These are phyloP conservation scores for Sistotremastrum suecicum DNA, from an alignment of 768 basidiomycete genomes.

Conservation along the genomic window DNA sequence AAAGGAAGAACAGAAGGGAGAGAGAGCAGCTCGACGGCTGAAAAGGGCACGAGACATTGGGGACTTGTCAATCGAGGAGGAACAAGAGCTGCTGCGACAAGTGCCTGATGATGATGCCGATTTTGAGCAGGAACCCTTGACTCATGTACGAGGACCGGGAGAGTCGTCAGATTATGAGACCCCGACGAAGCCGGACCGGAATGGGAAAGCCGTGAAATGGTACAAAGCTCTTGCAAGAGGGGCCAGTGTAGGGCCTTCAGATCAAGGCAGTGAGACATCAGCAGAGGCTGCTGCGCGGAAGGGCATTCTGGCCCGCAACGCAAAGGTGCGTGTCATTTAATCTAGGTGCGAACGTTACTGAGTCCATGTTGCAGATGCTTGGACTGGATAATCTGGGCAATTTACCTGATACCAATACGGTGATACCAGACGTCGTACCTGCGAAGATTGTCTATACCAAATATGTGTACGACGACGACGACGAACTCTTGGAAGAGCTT, in stretches of 20 bases:
- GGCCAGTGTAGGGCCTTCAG: conserved; percentile 47
- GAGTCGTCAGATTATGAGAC: conserved; percentile 74
- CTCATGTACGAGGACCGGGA: conserved; percentile 54
- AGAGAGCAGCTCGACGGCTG: conserved; percentile 44
- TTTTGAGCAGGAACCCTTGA: conserved; percentile 15
- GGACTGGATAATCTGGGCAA: conserved; percentile 64
- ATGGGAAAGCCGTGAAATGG: conserved; percentile 62
- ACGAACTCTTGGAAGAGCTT: neutral
- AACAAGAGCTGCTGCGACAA: conserved; percentile 16
- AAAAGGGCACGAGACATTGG: conserved; percentile 39
- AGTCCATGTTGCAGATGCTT: conserved; percentile 27
- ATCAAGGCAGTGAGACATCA: conserved; percentile 30
- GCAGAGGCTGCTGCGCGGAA: conserved; percentile 30
- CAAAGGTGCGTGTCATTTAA: conserved; percentile 39
- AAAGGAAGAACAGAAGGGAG: conserved; percentile 43
- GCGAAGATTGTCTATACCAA: conserved; percentile 65
- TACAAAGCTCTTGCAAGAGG: conserved; percentile 50
- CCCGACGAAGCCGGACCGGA: conserved; percentile 31
- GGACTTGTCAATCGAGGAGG: conserved; percentile 18
- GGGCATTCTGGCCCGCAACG: conserved; percentile 53
- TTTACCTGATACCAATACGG: conserved; percentile 39
- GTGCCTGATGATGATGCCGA: conserved; percentile 16
- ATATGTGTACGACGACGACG: conserved; percentile 68
- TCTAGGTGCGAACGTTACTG: neutral
- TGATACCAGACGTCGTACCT: conserved; percentile 39